Evolutionary conservation across 805 yeast genomes (phyloP), one percentile per base, ranked within the genome.

Genomic region (Schizosaccharomyces octosporus): DNA sequence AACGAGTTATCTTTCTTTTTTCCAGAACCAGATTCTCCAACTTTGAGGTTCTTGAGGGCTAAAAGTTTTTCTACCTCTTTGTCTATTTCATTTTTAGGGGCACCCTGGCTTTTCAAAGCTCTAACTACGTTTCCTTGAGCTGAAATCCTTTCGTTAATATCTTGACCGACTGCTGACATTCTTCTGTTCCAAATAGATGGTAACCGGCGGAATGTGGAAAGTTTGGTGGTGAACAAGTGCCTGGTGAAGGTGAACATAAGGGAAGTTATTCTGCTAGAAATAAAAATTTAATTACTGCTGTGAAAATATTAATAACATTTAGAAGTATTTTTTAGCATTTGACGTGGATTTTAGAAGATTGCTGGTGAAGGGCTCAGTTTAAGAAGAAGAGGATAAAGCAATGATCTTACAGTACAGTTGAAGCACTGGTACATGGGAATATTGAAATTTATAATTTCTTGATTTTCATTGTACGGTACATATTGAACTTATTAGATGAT

Each of bases 1-100:
- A 86, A 88, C 66, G 81, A 21, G 11, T 11, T 42, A 3, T 21
- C 60, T 42, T 59, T 43, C 29, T 59, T 59, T 24, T 39, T 41
- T 39, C 55, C 61, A 2, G 24, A 36, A 9, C 32, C n/a, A 17
- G 57, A 21, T 19, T 29, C 57, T 5, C 57, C 57, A 27, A 51
- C 31, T n/a, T 51, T 51, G 4, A 51, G 57, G 57, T 51, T 51
- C n/a, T 51, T 51, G 13, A 51, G 15, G 11, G 21, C 36, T 19
- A 51, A 29, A 17, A 51, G 27, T 24, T 51, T 51, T 17, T 17
- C 36, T 5, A 51, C 57, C 27, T 51, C 36, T 9, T 5, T 29
- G 27, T 51, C 57, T n/a, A 51, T 29, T 21, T 51, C 57, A 21
- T 21, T 29, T 51, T 51, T 51, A 21, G 57, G 36, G 11, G 57